Conservation (phyloP, 805 yeast genomes). For the Kuraishia cidri region DNA sequence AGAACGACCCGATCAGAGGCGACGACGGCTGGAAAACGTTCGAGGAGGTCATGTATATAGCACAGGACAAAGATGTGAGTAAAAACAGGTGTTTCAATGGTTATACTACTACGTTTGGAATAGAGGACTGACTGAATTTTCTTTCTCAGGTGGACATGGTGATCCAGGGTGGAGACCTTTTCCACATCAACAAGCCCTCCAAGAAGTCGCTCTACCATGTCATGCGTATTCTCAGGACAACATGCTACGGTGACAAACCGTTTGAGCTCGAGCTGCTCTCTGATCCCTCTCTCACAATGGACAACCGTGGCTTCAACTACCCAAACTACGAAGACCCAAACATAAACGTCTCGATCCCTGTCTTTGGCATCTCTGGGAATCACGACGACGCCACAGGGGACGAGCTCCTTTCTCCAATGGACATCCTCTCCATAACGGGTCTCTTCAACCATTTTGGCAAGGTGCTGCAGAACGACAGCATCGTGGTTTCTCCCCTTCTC, state of each 20-base stretch:
- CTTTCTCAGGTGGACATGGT: constrained; percentile 57
- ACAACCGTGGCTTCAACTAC: constrained; percentile 49
- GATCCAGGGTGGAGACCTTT: constrained; percentile 86
- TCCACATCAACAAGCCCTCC: constrained; percentile 84
- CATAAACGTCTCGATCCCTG: constrained; percentile 79
- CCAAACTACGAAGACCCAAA: constrained; percentile 91
- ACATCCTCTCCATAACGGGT: constrained; percentile 73
- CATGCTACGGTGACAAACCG: constrained; percentile 82
- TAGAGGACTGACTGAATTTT: not conserved
- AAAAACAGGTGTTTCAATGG: not conserved
- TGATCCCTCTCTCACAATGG: constrained; percentile 61
- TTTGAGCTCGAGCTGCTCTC: constrained; percentile 77
- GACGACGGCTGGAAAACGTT: constrained; percentile 86
- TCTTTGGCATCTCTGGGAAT: constrained; percentile 90
- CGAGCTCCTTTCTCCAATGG: constrained; percentile 76
- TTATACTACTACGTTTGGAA: not conserved
- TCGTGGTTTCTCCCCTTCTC: constrained; percentile 66
- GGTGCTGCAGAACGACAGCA: constrained; percentile 64
- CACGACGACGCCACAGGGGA: constrained; percentile 96
- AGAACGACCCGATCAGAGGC: constrained; percentile 82
- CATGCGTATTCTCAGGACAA: constrained; percentile 54
- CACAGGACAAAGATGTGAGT: constrained; percentile 49
- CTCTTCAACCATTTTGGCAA: constrained; percentile 86
- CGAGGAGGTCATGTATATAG: constrained; percentile 71
- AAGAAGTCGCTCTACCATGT: constrained; percentile 83